phyloP scores from a whole-genome alignment of 2,329 filamentous ascomycete genomes.

The Talaromyces sp. region DNA sequence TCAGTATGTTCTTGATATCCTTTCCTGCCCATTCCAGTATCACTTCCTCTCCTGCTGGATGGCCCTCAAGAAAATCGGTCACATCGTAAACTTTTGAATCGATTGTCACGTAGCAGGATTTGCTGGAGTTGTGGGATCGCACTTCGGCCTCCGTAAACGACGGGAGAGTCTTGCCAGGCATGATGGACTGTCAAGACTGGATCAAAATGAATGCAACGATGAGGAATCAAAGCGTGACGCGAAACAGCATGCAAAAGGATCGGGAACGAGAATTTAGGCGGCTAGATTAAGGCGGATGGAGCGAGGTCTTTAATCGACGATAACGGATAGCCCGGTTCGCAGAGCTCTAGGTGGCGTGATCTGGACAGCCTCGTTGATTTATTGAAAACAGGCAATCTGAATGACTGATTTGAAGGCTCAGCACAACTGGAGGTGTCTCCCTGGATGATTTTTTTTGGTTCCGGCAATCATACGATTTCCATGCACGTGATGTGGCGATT shows the following conservation, averaged over 20 bases:
- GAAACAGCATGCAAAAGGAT: neutral
- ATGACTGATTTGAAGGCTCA: neutral
- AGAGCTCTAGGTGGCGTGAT: constrained; percentile 2
- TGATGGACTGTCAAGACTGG: constrained; percentile 39
- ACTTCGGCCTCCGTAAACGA: constrained; percentile 80
- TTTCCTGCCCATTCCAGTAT: constrained; percentile 87
- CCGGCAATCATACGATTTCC: constrained; percentile 10
- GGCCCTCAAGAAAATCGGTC: constrained; percentile 82
- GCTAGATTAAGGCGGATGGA: constrained; percentile 1
- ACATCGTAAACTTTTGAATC: constrained; percentile 92
- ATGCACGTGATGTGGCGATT: constrained; percentile 12
- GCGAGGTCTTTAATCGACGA: neutral
- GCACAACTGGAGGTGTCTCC: neutral
- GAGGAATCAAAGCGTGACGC: neutral
- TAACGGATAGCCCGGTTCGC: neutral
- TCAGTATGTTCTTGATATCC: constrained; percentile 77
- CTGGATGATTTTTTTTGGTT: neutral
- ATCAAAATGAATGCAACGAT: neutral
- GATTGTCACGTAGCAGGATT: constrained; percentile 91
- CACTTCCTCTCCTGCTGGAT: constrained; percentile 85
- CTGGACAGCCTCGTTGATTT: neutral
- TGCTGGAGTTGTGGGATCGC: constrained; percentile 69
- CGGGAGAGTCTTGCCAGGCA: constrained; percentile 79
- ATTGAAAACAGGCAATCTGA: neutral
- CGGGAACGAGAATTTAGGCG: neutral